phyloP scores from a whole-genome alignment of 2,329 filamentous ascomycete genomes.

The Verticillium zaregamsianum region DNA sequence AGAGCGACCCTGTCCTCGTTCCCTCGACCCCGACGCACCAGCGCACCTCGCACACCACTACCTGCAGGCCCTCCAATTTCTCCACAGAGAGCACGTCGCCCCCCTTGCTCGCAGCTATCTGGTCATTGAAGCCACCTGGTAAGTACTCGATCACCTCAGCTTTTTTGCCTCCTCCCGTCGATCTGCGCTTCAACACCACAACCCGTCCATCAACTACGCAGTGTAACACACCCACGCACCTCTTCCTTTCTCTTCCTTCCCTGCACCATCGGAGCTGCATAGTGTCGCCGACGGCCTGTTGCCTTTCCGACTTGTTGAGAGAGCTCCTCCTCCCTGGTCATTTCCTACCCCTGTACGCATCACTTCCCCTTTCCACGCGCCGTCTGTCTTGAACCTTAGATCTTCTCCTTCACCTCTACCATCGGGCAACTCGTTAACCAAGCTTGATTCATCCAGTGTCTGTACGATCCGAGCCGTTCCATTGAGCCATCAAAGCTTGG shows the following conservation, averaged over 20 bases:
- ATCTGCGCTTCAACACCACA: not conserved
- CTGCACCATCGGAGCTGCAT: not conserved
- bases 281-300: not conserved
- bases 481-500: not conserved
- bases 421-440: not conserved
- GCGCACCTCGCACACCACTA: not conserved
- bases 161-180: not conserved
- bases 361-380: not conserved
- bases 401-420: not conserved
- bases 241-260: not conserved
- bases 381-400: not conserved
- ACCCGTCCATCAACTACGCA: not conserved
- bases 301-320: not conserved
- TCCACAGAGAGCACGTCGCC: not conserved
- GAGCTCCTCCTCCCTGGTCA: not conserved
- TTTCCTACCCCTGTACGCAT: not conserved
- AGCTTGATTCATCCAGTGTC: not conserved
- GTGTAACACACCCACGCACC: not conserved
- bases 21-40: not conserved
- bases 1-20: not conserved
- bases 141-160: not conserved
- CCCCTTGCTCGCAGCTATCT: not conserved
- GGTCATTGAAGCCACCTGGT: not conserved
- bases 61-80: not conserved
- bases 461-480: not conserved